Conservation (phyloP, 2,329 filamentous ascomycete species). For the Aspergillus sp. region DNA sequence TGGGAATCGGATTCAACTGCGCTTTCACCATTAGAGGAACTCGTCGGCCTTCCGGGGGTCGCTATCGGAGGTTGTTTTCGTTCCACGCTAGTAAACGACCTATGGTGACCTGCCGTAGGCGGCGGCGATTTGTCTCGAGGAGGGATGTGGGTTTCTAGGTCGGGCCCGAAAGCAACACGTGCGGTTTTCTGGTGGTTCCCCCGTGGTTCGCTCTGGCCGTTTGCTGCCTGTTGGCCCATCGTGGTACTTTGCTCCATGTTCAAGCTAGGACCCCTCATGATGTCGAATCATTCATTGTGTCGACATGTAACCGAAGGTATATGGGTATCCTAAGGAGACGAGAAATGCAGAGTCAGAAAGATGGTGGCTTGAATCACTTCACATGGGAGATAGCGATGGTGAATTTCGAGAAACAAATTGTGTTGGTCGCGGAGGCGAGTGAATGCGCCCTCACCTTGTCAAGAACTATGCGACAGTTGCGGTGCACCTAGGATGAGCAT, state of each 20-base stretch:
- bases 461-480: no score
- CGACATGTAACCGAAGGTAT: no score
- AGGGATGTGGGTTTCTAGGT: conserved; percentile 29
- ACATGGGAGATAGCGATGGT: no score
- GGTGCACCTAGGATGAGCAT: no score
- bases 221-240: conserved; percentile 16
- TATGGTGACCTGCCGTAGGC: conserved; percentile 22
- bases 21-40: conserved; percentile 24
- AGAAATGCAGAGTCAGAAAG: no score
- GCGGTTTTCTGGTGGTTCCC: conserved; percentile 24
- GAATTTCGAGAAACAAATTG: no score
- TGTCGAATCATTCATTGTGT: conserved; percentile 24
- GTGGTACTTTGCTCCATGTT: conserved; percentile 25
- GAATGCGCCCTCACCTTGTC: no score
- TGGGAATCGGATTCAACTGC: conserved; percentile 13
- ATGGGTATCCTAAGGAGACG: no score
- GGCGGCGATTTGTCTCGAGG: conserved; percentile 24
- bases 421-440: no score
- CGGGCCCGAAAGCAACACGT: conserved; percentile 32
- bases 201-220: conserved; percentile 22
- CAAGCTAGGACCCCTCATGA: conserved; percentile 29
- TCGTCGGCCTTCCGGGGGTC: conserved; percentile 18
- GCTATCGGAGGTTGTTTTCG: conserved; percentile 15
- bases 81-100: conserved; percentile 27
- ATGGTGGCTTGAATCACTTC: no score